phyloP scores from a whole-genome alignment of 2,329 filamentous ascomycete species.

The Claviceps cyperi region DNA sequence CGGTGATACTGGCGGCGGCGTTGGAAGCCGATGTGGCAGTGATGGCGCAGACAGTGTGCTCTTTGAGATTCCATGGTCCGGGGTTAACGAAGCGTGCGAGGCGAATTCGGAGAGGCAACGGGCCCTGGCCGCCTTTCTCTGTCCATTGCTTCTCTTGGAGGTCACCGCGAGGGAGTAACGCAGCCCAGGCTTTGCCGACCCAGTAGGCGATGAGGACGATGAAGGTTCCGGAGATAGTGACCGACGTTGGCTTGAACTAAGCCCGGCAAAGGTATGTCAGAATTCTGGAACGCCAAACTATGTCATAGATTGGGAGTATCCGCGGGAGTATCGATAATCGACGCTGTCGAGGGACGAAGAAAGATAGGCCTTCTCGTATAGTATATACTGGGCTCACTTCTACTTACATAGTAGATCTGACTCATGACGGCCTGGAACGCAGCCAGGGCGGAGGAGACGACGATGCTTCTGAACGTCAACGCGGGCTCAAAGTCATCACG shows the following conservation, averaged over 20 bases:
- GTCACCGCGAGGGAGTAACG: constrained; percentile 30
- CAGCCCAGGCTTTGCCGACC: constrained; percentile 26
- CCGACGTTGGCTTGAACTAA: constrained; percentile 37
- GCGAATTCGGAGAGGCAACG: constrained; percentile 26
- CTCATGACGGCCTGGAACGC: constrained; percentile 40
- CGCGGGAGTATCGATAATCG: no score
- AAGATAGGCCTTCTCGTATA: no score
- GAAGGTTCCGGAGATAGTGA: constrained; percentile 37
- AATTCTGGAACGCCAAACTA: neutral
- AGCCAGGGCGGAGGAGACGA: constrained; percentile 33
- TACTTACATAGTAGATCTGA: constrained; percentile 36
- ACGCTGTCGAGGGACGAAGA: no score
- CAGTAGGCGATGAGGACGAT: constrained; percentile 45
- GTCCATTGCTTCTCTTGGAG: constrained; percentile 32
- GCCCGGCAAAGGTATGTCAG: neutral
- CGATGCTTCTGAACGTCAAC: constrained; percentile 37
- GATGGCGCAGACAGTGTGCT: constrained; percentile 39
- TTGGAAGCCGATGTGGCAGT: constrained; percentile 40
- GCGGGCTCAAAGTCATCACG: constrained; percentile 37
- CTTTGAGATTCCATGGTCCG: constrained; percentile 38
- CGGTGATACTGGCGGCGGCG: constrained; percentile 15
- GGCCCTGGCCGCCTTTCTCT: constrained; percentile 23
- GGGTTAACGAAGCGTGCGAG: constrained; percentile 32
- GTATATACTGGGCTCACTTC: no score
- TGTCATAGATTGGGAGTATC: no score